phyloP scores from a whole-genome alignment of 495 filamentous ascomycete genomes.

The Hypoxylon lienhwacheense region DNA sequence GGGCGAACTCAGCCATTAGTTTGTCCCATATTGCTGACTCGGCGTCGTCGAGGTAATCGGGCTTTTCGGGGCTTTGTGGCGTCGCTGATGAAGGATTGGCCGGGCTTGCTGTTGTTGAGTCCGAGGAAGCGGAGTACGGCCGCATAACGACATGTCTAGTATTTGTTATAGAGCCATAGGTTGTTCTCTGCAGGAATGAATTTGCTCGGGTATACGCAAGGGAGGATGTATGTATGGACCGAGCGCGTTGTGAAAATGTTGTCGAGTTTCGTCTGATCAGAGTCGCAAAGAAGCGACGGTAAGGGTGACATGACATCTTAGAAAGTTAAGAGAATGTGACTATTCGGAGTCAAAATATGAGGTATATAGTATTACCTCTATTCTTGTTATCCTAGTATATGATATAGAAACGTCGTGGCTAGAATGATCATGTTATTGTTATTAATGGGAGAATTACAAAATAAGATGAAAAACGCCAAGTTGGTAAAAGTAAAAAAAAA shows the following conservation, averaged over 20 bases:
- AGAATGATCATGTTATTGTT: no score
- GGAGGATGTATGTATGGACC: constrained; percentile 2
- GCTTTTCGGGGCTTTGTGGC: constrained; percentile 40
- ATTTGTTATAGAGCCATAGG: background rate
- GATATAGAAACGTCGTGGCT: no score
- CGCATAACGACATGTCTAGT: constrained; percentile 1
- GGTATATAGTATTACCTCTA: no score
- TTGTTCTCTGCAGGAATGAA: background rate
- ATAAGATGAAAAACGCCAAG: background rate
- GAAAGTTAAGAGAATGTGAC: background rate
- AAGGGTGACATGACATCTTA: constrained; percentile 25
- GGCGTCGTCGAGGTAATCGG: constrained; percentile 45
- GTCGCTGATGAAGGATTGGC: constrained; percentile 4
- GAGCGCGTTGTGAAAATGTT: constrained; percentile 13
- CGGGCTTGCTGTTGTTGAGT: constrained; percentile 1
- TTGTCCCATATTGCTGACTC: constrained; percentile 52
- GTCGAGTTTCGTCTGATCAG: constrained; percentile 16
- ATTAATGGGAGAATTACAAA: no score
- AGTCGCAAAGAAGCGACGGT: constrained; percentile 25
- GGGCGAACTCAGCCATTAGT: constrained; percentile 46
- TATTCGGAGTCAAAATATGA: no score
- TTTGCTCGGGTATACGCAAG: constrained; percentile 3
- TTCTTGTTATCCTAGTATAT: no score
- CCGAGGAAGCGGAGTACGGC: constrained; percentile 19
- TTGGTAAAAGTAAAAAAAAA: background rate